Base-by-base conservation (phyloP, 805 yeast species). In the Jamesozyma spencerorum region DNA sequence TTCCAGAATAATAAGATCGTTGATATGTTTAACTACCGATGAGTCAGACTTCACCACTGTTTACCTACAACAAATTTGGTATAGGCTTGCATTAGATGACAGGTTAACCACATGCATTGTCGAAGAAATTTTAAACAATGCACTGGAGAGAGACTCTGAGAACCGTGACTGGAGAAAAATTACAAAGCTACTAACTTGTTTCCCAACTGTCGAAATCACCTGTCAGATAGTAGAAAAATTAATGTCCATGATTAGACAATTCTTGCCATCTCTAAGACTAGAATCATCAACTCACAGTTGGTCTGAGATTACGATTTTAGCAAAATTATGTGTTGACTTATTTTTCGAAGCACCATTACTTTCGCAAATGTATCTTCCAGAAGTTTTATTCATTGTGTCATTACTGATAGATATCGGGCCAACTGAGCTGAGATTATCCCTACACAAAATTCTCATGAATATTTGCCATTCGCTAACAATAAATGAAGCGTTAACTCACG, bases 91-190 rank as follows among this genome's bases (percentile, higher is more conserved):
- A 18, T 51, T 70, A 2, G 85, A 81, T 41, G 76, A 75, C 35
- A 65, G 74, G 31, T 58, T 84, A 10, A 71, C 72, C 2, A 66
- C 71, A 1, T 58, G 74, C 1, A 63, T 84, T 17, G 69, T 83
- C 12, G 87, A 82, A 46, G 95, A 83, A 51, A 73, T 82, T 22
- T 74, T 83, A 5, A 72, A 77, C 1, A 77, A 77, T 47, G 81
- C 86, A 1, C 70, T 82, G 49, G 88, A 82, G 47, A 74, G 78
- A 47, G 79, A 79, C 45, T 77, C 83, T 18, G 84, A 80, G 46
- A 80, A 79, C 2, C 71, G 74, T 24, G 77, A 71, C 37, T 81
- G 83, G 84, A 69, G 71, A 18, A 74, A 71, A 33, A 71, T 79
- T 5, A 71, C 80, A 3, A 68, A 79, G 0, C 68, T 81, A 14